Percentiles rank a stretch among this genome's conserved stretches.
These are phyloP conservation scores for Auricularia auricula-judae DNA, from an alignment of 768 basidiomycete genomes.

Conservation along the genomic window DNA sequence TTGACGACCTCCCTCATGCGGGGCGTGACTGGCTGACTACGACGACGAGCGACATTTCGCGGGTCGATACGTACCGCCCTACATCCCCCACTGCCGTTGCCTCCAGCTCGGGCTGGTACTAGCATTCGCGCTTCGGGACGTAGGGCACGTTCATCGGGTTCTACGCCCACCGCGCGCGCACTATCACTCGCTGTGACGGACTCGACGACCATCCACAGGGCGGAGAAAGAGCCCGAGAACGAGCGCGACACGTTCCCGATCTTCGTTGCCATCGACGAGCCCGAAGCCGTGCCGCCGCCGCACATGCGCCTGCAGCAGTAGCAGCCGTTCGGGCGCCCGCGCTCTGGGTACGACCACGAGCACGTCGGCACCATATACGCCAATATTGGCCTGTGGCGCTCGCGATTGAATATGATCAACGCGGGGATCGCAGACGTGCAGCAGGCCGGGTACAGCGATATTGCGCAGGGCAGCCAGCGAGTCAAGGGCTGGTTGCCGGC, in stretches of 20 bases:
- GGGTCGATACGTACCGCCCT: not conserved
- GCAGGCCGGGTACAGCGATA: conserved; percentile 53
- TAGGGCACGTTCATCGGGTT: not conserved
- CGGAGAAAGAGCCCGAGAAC: not conserved
- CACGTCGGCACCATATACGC: conserved; percentile 54
- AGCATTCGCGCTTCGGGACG: not conserved
- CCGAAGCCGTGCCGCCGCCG: conserved; percentile 34
- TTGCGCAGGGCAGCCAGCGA: conserved; percentile 49
- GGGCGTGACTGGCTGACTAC: not conserved
- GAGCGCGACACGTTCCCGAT: conserved; percentile 9
- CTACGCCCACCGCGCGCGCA: not conserved
- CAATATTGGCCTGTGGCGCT: conserved; percentile 61
- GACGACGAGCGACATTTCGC: not conserved
- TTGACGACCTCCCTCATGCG: conserved; percentile 42
- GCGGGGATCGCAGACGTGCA: conserved; percentile 61
- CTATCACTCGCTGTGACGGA: not conserved
- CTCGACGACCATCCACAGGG: not conserved
- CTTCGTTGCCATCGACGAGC: conserved; percentile 3
- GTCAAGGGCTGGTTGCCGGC: conserved; percentile 68
- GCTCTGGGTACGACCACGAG: conserved; percentile 57
- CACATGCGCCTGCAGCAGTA: conserved; percentile 59
- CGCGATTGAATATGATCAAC: conserved; percentile 61
- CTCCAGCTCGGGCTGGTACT: not conserved
- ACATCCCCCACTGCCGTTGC: not conserved
- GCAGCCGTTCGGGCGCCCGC: conserved; percentile 66